Base-by-base conservation (phyloP, 495 filamentous ascomycete genomes). In the Aspergillus ellipticus region DNA sequence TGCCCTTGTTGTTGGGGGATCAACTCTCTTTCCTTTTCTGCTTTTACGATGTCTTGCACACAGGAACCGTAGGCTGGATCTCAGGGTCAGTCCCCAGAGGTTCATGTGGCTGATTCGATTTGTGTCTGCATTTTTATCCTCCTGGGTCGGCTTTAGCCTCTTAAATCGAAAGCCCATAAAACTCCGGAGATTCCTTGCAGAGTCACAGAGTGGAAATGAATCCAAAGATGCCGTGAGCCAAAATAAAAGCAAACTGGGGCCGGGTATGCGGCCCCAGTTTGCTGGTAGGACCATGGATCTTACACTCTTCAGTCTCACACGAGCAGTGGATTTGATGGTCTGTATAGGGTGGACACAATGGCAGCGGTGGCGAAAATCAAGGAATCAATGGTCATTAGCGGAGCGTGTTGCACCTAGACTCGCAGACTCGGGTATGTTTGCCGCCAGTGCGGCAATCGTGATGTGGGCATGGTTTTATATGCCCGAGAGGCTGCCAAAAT, bases 391-490 rank as follows among this genome's bases (percentile, higher is more conserved):
- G 81, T 79, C 80, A 24, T 55, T 61, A 52, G 69, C 77, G 24
- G 82, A 89, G 55, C 52, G 70, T 7, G 43, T 80, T 28, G 61
- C 85, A 31, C 78, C 83, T 6, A 71, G 68, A 16, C 63, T 85
- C 37, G 74, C 83, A 24, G 89, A 92, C 64, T 81, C 89, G n/a
- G 72, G 79, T 9, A 65, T 93, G 5, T 97, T 97, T 66, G 84
- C 89, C 17, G 61, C 80, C 51, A 92, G 87, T 59, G 82, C 84
- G 43, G 87, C 84, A n/a, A 71, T 90, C 3, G 85, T 97, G 47
- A 97, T 96, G 90, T 92, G 89, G 86, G 81, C 89, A 17, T 96
- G 89, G 89, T 85, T 96, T 62, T 96, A 93, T 74, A 59, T 66
- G 3, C 89, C 89, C 0, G 74, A 80, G 37, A 78, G 83, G 47